Evolutionary conservation across 768 basidiomycete genomes (phyloP), one percentile per base, ranked within the genome.

Genomic region (Leucosporidium scottii): DNA sequence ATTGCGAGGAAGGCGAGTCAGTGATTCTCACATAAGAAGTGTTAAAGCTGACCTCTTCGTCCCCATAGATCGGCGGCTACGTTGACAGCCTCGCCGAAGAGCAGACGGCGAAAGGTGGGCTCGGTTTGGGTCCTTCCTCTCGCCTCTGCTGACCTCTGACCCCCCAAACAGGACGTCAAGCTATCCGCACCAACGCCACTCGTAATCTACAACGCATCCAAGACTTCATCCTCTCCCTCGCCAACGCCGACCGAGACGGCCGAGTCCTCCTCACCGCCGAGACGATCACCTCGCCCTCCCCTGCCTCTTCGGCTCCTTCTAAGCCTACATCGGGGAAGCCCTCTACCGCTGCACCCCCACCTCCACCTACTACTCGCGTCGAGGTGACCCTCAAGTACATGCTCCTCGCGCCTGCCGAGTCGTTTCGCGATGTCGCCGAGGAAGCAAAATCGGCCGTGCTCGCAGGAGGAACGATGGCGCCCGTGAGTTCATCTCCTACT

Each of bases 391-490:
- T 97, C 61, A 91, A 89, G 75, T 99, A 96, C 74, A 89, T 96
- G 69, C 85, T 92, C 25, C 83, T 99, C 28, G 97, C 98, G 74
- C 93, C 96, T 2, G 85, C 90, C 1, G 88, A 90, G 9, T 82
- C 86, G 65, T 98, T 98, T 75, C 81, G 82, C 63, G 88, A 91
- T n/a, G 84, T 97, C 9, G 85, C 91, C 1, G 86, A 91, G 25
- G 81, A 82, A 30, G 91, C 93, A 1, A 81, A 91, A 48, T 84
- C 89, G 4, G 86, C 98, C n/a, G 80, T 98, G 34, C 81, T 99
- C 49, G 94, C 96, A 12, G 94, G 94, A 13, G 94, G 94, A 7
- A 99, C 94, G 0, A 97, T 99, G 96, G 91, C 92, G 10, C 94
- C 94, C n/a, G 91, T 96, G 62, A 61, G 82, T n/a, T n/a, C n/a